phyloP scores from a whole-genome alignment of 192 early-diverging fungal species.

The Coemansia sp. region DNA sequence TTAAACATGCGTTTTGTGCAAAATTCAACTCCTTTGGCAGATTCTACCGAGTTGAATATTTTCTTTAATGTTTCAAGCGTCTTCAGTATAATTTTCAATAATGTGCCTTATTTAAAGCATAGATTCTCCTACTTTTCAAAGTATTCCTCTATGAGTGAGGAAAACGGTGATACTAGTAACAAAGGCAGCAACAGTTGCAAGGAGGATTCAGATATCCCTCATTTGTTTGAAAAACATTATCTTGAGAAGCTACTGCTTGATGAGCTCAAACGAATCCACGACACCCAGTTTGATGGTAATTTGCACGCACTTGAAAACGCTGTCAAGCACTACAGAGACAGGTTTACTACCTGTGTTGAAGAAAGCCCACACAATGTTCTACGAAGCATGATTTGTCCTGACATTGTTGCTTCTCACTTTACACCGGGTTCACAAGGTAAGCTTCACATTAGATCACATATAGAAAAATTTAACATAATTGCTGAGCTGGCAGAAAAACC shows the following conservation, averaged over 20 bases:
- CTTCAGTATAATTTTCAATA: constrained; percentile 64
- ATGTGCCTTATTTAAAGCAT: constrained; percentile 52
- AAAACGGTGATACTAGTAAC: constrained; percentile 17
- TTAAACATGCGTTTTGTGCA: constrained; percentile 80
- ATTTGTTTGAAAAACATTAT: constrained; percentile 63
- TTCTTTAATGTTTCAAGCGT: constrained; percentile 57
- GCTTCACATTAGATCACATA: constrained; percentile 27
- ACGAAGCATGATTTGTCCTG: constrained; percentile 21
- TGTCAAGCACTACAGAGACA: constrained; percentile 21
- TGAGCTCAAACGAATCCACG: constrained; percentile 58
- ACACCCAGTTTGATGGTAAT: constrained; percentile 42
- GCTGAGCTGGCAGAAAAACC: constrained; percentile 27
- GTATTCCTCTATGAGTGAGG: constrained; percentile 25
- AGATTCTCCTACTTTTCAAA: constrained; percentile 29
- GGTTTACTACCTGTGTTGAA: constrained; percentile 31
- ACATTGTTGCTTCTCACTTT: constrained; percentile 49
- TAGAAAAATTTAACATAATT: constrained; percentile 28
- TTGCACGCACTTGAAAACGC: constrained; percentile 23
- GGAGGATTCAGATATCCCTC: constrained; percentile 39
- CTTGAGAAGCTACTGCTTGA: constrained; percentile 60
- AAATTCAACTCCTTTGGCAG: constrained; percentile 61
- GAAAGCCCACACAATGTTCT: constrained; percentile 26
- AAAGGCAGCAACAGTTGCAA: constrained; percentile 6
- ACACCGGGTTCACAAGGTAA: constrained; percentile 7
- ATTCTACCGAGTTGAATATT: constrained; percentile 61